phyloP scores from a whole-genome alignment of 2,329 filamentous ascomycete species.

The Colletotrichum karsti region DNA sequence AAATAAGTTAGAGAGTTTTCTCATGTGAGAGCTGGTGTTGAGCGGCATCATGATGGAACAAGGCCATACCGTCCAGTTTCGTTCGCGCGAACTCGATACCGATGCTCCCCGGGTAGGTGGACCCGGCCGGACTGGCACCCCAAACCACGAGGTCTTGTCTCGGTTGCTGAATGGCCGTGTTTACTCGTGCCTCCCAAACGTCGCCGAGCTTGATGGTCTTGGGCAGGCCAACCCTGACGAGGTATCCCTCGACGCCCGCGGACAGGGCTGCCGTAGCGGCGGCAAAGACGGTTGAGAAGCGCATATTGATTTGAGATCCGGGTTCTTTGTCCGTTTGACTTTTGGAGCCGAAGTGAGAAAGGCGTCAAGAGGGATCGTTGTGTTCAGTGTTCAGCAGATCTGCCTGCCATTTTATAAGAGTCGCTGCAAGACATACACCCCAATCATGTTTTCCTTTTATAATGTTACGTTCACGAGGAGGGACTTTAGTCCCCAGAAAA shows the following conservation, averaged over 20 bases:
- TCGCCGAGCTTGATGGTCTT: conserved; percentile 3
- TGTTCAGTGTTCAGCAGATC: no score
- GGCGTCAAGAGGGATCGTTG: background rate
- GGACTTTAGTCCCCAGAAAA: no score
- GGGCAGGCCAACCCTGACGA: background rate
- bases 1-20: background rate
- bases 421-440: no score
- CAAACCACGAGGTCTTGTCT: background rate
- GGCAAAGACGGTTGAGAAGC: background rate
- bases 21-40: no score
- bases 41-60: background rate
- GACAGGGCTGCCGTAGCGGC: background rate
- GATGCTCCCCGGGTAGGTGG: background rate
- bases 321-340: no score
- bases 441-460: no score
- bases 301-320: background rate
- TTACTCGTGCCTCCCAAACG: background rate
- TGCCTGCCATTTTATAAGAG: no score
- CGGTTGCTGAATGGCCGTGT: background rate
- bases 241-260: background rate
- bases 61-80: background rate
- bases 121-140: background rate
- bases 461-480: no score
- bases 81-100: background rate
- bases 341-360: background rate